Percentiles rank a stretch among this genome's conserved stretches.
These are phyloP conservation scores for Coprinellus micaceus DNA, from an alignment of 768 basidiomycete genomes.

Conservation along the genomic window DNA sequence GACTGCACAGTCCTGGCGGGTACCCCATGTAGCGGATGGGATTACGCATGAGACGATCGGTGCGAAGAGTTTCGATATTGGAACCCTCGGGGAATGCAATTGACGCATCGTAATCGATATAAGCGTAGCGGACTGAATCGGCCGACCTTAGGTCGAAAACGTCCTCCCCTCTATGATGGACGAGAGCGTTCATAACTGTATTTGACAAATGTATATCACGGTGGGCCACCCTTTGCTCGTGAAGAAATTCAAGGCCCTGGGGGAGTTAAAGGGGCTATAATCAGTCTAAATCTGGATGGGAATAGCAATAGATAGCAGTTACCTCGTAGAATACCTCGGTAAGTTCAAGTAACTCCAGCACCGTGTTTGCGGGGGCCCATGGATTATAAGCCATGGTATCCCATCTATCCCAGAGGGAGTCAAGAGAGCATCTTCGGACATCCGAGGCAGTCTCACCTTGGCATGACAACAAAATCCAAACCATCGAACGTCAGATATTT, in stretches of 20 bases:
- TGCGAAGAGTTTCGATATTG: too few relatives aligned
- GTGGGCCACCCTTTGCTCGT: conserved; percentile 3
- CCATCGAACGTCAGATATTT: conserved; percentile 11
- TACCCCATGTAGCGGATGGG: background rate
- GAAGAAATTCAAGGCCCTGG: conserved; percentile 2
- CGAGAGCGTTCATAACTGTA: background rate
- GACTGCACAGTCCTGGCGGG: conserved; percentile 4
- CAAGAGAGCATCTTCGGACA: background rate
- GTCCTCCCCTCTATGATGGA: too few relatives aligned
- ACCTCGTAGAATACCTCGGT: background rate
- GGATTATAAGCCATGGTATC: background rate
- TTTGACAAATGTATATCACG: background rate
- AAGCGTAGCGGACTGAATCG: conserved; percentile 3
- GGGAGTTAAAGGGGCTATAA: too few relatives aligned
- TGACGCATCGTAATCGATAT: conserved; percentile 15
- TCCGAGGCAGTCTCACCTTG: conserved; percentile 4
- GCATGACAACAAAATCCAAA: conserved; percentile 15
- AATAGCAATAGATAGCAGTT: background rate
- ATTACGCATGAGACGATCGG: too few relatives aligned
- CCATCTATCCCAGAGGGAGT: background rate
- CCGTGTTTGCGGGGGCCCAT: background rate
- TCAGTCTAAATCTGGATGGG: too few relatives aligned
- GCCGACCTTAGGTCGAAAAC: background rate
- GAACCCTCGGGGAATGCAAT: conserved; percentile 13
- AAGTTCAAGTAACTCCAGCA: background rate